Evolutionary conservation across 352 stramenopile genomes (phyloP), one percentile per base, ranked within the genome.

Genomic region (Globisporangium sylvaticum): DNA sequence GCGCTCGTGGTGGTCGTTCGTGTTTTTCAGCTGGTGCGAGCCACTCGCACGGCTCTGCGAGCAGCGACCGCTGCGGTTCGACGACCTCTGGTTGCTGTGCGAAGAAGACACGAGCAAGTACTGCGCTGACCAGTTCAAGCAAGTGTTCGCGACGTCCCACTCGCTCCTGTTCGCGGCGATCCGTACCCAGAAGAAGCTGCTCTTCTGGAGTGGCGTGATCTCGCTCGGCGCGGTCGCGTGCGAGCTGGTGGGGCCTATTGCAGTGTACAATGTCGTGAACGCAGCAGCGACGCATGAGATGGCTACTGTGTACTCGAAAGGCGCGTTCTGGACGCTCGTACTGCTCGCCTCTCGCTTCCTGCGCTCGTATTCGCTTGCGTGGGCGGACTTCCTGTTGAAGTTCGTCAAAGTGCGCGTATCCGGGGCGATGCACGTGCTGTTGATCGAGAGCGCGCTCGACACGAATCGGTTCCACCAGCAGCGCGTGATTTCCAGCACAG

Each of bases 31-130:
- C 20, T 75, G 66, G 66, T 81, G 74, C 32, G 65, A 71, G 42
- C 76, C 69, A 10, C 69, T 81, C 7, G 58, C 64, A 3, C 44
- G 50, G 10, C 52, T 76, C 15, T 77, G 71, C 59, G 64, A 59
- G 25, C 57, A 75, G 29, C 71, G 71, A 0, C 63, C 71, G 7
- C 66, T 81, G 58, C 58, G 66, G 0, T 39, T 75, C 3, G 64
- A 74, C 6, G 77, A 84, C 50, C 69, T 80, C 7, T 84, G 72
- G 77, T 27, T 57, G 22, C 62, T 84, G 12, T 39, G 76, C 15
- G 61, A 66, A 37, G 64, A 58, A 7, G 75, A 70, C 61, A 62
- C 68, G 39, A 78, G 74, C 55, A 29, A 66, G 15, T 50, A 68
- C 15, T 73, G 63, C 29, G 64, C 57, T 1, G 62, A 64, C 15